A percentile compares a stretch with the other conserved stretches of the same genome.
phyloP scores from a whole-genome alignment of 1,284 basidiomycete species.

The Xerocomus nothofagi region DNA sequence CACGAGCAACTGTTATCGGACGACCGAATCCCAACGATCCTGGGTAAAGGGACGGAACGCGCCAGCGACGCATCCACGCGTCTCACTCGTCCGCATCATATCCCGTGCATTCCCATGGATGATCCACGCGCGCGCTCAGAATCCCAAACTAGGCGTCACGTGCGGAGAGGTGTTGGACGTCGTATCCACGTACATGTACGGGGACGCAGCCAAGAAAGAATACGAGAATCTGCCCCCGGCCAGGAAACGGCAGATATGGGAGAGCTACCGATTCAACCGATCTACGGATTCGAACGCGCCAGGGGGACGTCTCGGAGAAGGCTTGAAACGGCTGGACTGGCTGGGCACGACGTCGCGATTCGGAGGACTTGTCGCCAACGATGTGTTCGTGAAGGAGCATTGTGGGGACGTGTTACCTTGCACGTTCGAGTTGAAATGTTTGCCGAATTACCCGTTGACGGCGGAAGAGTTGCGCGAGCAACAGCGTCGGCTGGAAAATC shows the following conservation, averaged over 20 bases:
- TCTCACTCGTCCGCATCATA: conserved; percentile 52
- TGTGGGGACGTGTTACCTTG: conserved; percentile 54
- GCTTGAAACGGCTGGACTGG: conserved; percentile 64
- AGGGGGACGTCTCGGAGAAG: conserved; percentile 60
- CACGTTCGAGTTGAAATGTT: conserved; percentile 58
- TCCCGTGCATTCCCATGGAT: conserved; percentile 59
- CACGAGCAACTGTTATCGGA: conserved; percentile 59
- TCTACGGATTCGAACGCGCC: conserved; percentile 61
- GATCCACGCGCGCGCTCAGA: conserved; percentile 51
- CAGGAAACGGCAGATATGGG: conserved; percentile 43
- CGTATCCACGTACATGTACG: conserved; percentile 50
- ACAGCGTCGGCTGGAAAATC: conserved; percentile 36
- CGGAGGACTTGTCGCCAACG: conserved; percentile 56
- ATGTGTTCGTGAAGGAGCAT: conserved; percentile 43
- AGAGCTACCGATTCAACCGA: conserved; percentile 63
- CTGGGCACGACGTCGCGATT: conserved; percentile 56
- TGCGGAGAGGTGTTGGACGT: conserved; percentile 71
- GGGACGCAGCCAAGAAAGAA: conserved; percentile 50
- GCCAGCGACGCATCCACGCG: conserved; percentile 73
- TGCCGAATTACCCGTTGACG: conserved; percentile 47
- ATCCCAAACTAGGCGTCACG: conserved; percentile 58
- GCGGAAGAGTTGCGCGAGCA: conserved; percentile 51
- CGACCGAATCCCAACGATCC: conserved; percentile 58
- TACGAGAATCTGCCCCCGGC: conserved; percentile 42
- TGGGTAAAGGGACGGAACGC: conserved; percentile 67